Base-by-base conservation (phyloP, 176 grass and related monocot genomes). In the Bothriochloa decipiens region DNA sequence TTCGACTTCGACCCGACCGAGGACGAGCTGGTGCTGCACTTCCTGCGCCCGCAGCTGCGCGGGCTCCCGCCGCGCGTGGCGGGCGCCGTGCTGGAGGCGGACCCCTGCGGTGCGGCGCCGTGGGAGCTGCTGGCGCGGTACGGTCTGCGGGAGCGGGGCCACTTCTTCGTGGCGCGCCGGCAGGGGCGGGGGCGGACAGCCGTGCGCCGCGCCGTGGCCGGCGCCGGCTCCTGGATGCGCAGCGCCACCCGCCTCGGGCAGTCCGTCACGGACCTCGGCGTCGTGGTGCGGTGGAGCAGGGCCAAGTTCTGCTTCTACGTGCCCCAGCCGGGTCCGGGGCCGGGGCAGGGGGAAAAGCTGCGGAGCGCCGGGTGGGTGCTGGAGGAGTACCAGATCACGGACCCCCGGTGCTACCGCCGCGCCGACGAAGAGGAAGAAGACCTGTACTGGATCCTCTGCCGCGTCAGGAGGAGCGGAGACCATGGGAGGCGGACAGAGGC, bases 361-460 rank as follows among this genome's bases (percentile, higher is more conserved):
- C 55, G 78, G 65, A 77, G 72, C 83, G 70, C 83, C 10, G 55
- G 78, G 79, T 90, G 88, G 88, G 27, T 86, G 3, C 77, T 86
- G 88, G 52, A 68, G 3, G 88, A 89, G 88, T 89, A 86, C 83
- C 65, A 82, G 83, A 82, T 86, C 83, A 86, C 88, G 40, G 88
- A 90, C 58, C 83, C 78, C 0, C 1, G 20, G 11, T 90, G 83
- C 88, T 90, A 90, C 79, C 79, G 83, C 35, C 73, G 83, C 43
- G 72, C 80, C 5, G 83, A 82, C 55, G 88, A 90, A 6, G 83
- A 66, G 20, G 45, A 72, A 55, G 83, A 85, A 66, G 83, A 86
- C 73, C 43, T 5, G 0, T 90, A 86, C 79, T 90, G 83, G 88
- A 79, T 90, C 45, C 83, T 90, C 58, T 90, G 83, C 88, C 88